These are phyloP conservation scores for Alternaria triticimaculans DNA, from an alignment of 2,329 filamentous ascomycete species.

Conservation along the genomic window DNA sequence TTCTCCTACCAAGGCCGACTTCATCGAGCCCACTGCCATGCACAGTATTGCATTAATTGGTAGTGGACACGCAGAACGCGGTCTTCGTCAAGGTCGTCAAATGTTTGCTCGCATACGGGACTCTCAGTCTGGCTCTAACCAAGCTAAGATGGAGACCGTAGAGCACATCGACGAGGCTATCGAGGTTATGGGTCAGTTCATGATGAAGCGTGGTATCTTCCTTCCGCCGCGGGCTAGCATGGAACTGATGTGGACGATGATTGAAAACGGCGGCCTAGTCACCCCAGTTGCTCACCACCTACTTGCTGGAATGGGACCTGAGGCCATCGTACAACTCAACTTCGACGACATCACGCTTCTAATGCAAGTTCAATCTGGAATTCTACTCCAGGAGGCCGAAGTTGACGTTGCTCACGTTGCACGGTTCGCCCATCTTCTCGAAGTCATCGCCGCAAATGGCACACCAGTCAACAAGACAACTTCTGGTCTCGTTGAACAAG, in stretches of 20 bases:
- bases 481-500: conserved; percentile 64
- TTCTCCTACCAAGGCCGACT: conserved; percentile 66
- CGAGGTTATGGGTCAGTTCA: conserved; percentile 69
- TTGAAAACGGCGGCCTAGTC: conserved; percentile 68
- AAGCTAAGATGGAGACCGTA: conserved; percentile 61
- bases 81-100: conserved; percentile 75
- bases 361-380: conserved; percentile 65
- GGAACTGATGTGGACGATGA: conserved; percentile 68
- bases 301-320: conserved; percentile 65
- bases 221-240: conserved; percentile 63
- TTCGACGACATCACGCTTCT: conserved; percentile 63
- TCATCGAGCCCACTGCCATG: conserved; percentile 90
- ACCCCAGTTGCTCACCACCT: conserved; percentile 66
- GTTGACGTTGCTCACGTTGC: conserved; percentile 64
- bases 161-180: conserved; percentile 89
- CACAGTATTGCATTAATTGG: conserved; percentile 87
- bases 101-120: conserved; percentile 87
- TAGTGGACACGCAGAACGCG: conserved; percentile 83
- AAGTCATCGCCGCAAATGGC: conserved; percentile 61
- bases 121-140: conserved; percentile 57
- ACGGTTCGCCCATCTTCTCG: conserved; percentile 68
- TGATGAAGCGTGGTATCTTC: conserved; percentile 60
- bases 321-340: conserved; percentile 64
- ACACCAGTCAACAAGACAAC: conserved; percentile 63
- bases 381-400: conserved; percentile 55